Conservation (phyloP, 2,329 filamentous ascomycete species). For the Colletotrichum costaricense region DNA sequence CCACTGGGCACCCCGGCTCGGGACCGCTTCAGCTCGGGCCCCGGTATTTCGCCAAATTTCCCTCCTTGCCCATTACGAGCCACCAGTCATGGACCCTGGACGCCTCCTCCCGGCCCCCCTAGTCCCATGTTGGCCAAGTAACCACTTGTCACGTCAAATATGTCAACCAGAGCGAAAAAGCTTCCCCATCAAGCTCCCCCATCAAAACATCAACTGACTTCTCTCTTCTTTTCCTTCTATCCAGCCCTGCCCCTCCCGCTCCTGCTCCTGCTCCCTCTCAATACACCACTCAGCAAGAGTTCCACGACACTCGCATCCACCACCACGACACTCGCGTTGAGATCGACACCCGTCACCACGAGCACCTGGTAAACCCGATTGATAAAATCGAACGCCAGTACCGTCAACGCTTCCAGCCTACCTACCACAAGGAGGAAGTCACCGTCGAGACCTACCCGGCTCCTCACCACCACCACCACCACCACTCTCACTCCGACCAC, state of each 20-base stretch:
- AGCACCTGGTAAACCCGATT: slow-evolving; percentile 62
- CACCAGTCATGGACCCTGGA: slow-evolving; percentile 33
- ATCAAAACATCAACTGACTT: slow-evolving; percentile 41
- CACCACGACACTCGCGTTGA: slow-evolving; percentile 76
- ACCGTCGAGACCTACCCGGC: slow-evolving; percentile 48
- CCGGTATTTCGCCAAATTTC: slow-evolving; percentile 34
- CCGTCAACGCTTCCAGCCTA: slow-evolving; percentile 69
- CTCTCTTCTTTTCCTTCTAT: slow-evolving; percentile 37
- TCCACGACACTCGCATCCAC: slow-evolving; percentile 73
- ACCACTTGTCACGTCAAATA: slow-evolving; percentile 36
- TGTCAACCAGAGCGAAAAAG: slow-evolving; percentile 30
- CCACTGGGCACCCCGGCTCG: slow-evolving; percentile 26
- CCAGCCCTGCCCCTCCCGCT: slow-evolving; percentile 33
- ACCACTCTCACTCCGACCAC: slow-evolving; percentile 38
- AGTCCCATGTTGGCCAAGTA: slow-evolving; percentile 37
- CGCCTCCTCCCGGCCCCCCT: slow-evolving; percentile 32
- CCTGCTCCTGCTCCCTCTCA: slow-evolving; percentile 33
- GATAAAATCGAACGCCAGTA: slow-evolving; percentile 76
- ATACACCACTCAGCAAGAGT: slow-evolving; percentile 52
- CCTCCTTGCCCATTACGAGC: slow-evolving; percentile 33
- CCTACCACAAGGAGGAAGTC: slow-evolving; percentile 54
- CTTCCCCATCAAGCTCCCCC: slow-evolving; percentile 33
- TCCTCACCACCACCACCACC: slow-evolving; percentile 42
- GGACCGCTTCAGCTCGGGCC: slow-evolving; percentile 29
- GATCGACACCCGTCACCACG: slow-evolving; percentile 65